phyloP scores from a whole-genome alignment of 2,329 filamentous ascomycete genomes.

The Amylocarpus encephaloides region DNA sequence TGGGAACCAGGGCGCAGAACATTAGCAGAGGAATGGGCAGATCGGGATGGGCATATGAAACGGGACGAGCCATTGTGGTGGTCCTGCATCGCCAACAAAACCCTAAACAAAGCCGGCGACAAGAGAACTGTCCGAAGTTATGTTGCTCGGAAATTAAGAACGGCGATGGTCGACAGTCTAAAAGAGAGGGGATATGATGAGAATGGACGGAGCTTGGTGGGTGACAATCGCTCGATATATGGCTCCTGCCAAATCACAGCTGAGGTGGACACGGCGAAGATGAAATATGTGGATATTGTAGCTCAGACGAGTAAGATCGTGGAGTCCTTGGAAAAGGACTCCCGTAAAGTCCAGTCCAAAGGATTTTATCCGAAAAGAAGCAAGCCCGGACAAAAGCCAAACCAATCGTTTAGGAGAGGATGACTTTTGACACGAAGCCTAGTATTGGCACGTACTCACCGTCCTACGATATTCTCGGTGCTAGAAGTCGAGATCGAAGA shows the following conservation, averaged over 20 bases:
- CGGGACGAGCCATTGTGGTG: conserved; percentile 42
- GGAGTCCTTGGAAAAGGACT: conserved; percentile 1
- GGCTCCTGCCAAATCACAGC: conserved; percentile 34
- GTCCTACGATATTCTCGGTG: too few species aligned
- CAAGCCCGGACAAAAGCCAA: too few species aligned
- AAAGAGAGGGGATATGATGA: conserved; percentile 39
- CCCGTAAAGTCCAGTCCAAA: too few species aligned
- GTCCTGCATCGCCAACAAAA: conserved; percentile 32
- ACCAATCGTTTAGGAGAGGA: too few species aligned
- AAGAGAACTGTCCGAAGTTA: conserved; percentile 43
- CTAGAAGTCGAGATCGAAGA: too few species aligned
- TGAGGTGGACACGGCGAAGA: conserved; percentile 19
- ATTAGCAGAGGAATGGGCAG: conserved; percentile 20
- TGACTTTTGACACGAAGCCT: too few species aligned
- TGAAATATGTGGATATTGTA: conserved; percentile 23
- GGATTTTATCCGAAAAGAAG: too few species aligned
- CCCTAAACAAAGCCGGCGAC: conserved; percentile 19
- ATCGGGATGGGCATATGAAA: conserved; percentile 30
- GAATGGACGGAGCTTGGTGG: conserved; percentile 22
- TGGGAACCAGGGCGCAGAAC: too few species aligned
- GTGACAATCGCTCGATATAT: conserved; percentile 29
- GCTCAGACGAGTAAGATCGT: conserved; percentile 23
- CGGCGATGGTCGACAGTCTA: conserved; percentile 41
- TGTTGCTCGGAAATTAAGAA: conserved; percentile 36
- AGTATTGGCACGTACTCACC: too few species aligned